These are phyloP conservation scores for Boletus mariae DNA, from an alignment of 1,284 basidiomycete genomes.

Conservation along the genomic window DNA sequence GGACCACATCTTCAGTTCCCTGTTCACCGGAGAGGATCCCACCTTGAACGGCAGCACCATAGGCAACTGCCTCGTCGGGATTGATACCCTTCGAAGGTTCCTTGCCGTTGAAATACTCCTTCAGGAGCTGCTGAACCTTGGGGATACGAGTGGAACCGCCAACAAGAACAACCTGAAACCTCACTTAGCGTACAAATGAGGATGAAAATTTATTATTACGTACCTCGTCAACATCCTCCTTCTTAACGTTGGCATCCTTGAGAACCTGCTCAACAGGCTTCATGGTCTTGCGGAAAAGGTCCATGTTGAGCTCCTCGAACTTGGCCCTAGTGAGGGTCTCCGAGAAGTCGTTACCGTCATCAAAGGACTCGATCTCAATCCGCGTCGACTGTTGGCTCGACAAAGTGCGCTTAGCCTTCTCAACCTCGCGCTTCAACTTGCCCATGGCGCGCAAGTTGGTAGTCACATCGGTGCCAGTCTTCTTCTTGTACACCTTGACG, in stretches of 20 bases:
- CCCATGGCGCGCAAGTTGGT: constrained; percentile 89
- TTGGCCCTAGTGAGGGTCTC: constrained; percentile 97
- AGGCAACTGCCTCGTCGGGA: constrained; percentile 94
- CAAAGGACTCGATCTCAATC: constrained; percentile 91
- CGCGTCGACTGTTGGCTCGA: constrained; percentile 85
- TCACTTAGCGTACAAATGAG: neutral
- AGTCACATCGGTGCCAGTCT: constrained; percentile 86
- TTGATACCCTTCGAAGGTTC: constrained; percentile 93
- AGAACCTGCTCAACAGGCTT: constrained; percentile 98
- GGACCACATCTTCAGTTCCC: constrained; percentile 80
- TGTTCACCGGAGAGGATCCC: constrained; percentile 92
- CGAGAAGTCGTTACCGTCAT: constrained; percentile 94
- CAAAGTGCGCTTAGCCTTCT: constrained; percentile 98
- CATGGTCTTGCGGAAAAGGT: constrained; percentile 99
- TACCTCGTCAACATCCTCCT: constrained; percentile 93
- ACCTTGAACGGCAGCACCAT: constrained; percentile 96
- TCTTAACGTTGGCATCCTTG: constrained; percentile 97
- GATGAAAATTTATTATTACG: constrained; percentile 17
- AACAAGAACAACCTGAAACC: constrained; percentile 74
- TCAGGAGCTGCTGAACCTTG: constrained; percentile 95
- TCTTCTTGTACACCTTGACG: constrained; percentile 92
- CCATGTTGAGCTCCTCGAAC: constrained; percentile 98
- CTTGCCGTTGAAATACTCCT: constrained; percentile 87
- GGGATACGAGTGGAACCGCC: constrained; percentile 99
- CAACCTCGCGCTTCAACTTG: constrained; percentile 97